A percentile compares a stretch with the other conserved stretches of the same genome.
These are phyloP conservation scores for Lachnellula occidentalis DNA, from an alignment of 2,329 filamentous ascomycete genomes.

Conservation along the genomic window DNA sequence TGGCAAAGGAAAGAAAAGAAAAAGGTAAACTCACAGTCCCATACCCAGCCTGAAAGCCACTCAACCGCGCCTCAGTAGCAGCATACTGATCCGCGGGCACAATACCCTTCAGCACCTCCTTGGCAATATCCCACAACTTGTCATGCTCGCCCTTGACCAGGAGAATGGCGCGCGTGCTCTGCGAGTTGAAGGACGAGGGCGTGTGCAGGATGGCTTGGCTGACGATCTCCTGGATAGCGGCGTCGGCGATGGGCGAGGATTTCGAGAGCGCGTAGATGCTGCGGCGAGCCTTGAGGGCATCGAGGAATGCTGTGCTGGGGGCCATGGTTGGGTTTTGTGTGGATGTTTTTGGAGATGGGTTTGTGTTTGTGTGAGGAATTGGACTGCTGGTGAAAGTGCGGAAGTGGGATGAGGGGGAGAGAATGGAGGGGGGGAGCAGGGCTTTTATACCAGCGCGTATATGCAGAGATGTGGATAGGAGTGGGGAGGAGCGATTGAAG, in stretches of 20 bases:
- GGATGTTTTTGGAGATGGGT: not conserved
- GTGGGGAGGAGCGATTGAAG: not conserved
- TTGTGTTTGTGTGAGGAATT: not conserved
- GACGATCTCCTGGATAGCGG: slow-evolving; percentile 60
- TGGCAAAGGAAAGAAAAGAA: not conserved
- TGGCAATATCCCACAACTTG: slow-evolving; percentile 75
- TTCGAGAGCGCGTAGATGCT: slow-evolving; percentile 64
- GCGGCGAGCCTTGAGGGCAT: slow-evolving; percentile 60
- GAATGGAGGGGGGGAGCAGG: not conserved
- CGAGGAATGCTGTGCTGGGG: slow-evolving; percentile 49
- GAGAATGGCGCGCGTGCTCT: slow-evolving; percentile 72
- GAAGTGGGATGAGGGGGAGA: not conserved
- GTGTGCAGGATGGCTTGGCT: slow-evolving; percentile 59
- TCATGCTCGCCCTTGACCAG: slow-evolving; percentile 80
- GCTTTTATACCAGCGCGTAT: slow-evolving; percentile 4
- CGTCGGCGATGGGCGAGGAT: slow-evolving; percentile 51
- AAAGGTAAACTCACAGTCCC: slow-evolving; percentile 60
- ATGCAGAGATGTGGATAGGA: not conserved
- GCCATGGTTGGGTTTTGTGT: slow-evolving; percentile 23
- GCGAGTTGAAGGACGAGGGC: slow-evolving; percentile 84
- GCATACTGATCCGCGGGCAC: slow-evolving; percentile 46
- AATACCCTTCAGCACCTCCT: slow-evolving; percentile 59
- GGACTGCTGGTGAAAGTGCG: not conserved
- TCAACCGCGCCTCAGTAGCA: slow-evolving; percentile 21
- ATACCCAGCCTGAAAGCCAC: slow-evolving; percentile 63